Evolutionary conservation across 768 basidiomycete species (phyloP).

Genomic region (Auriculariales sp.): DNA sequence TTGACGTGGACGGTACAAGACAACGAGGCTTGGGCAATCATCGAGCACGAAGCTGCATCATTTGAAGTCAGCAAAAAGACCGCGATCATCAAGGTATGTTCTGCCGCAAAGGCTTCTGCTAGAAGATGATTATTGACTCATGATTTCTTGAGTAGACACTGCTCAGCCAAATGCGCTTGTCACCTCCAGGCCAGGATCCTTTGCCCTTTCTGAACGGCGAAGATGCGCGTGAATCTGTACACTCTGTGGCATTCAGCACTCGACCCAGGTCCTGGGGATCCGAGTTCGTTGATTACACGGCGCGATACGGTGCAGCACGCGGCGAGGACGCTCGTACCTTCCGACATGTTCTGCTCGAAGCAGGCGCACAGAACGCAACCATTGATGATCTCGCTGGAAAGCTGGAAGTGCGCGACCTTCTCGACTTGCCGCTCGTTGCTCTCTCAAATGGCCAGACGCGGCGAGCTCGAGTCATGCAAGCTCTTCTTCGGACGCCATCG

Average conservation of each 20-base stretch:
- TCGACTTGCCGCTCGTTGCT: conserved; percentile 77
- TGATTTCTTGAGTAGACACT: conserved; percentile 28
- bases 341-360: conserved; percentile 39
- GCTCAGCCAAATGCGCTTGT: conserved; percentile 54
- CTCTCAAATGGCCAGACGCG: conserved; percentile 88
- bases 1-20: conserved; percentile 46
- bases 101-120: not conserved
- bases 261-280: conserved; percentile 40
- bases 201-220: conserved; percentile 30
- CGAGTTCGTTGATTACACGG: conserved; percentile 85
- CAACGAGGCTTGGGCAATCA: conserved; percentile 61
- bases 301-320: conserved; percentile 76
- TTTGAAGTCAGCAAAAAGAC: conserved; percentile 30
- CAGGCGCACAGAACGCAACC: conserved; percentile 18
- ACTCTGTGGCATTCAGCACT: conserved; percentile 55
- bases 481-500: conserved; percentile 35
- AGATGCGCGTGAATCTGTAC: conserved; percentile 36
- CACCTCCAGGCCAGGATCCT: conserved; percentile 68
- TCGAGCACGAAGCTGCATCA: conserved; percentile 39
- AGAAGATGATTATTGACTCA: not conserved
- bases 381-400: conserved; percentile 38
- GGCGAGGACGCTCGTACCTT: conserved; percentile 76
- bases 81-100: conserved; percentile 46
- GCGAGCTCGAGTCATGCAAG: conserved; percentile 68
- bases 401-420: conserved; percentile 43